Conservation (phyloP, 1,139 yeast species). For the Hemisphaericaspora xylofermentans region DNA sequence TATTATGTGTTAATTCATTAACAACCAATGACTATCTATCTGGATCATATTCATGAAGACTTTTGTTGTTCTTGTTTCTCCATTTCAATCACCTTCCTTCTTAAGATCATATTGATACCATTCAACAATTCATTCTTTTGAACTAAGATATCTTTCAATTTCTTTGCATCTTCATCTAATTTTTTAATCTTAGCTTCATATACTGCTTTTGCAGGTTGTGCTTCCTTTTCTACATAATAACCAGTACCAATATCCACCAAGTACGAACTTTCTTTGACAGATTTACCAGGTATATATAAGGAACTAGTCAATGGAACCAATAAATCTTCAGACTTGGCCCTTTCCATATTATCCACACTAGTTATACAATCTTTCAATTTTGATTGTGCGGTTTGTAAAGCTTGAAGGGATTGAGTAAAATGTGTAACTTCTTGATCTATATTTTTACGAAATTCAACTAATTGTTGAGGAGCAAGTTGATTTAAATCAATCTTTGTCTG, state of each 20-base stretch:
- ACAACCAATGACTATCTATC: too few species aligned
- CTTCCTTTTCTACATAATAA: constrained; percentile 80
- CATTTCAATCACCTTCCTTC: constrained; percentile 43
- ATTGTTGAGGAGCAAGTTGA: constrained; percentile 76
- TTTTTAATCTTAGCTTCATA: constrained; percentile 75
- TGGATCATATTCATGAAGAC: background rate
- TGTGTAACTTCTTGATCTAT: constrained; percentile 86
- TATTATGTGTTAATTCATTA: background rate
- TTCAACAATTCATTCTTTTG: constrained; percentile 59
- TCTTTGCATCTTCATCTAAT: constrained; percentile 68
- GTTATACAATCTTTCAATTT: constrained; percentile 81
- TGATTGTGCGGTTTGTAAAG: constrained; percentile 77
- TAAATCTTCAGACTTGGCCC: constrained; percentile 43
- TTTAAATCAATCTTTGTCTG: constrained; percentile 54
- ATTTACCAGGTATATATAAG: constrained; percentile 82
- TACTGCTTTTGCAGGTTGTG: constrained; percentile 66
- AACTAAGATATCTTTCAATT: constrained; percentile 70
- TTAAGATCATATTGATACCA: constrained; percentile 52
- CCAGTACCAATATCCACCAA: constrained; percentile 97
- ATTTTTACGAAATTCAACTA: constrained; percentile 78
- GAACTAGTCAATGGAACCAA: constrained; percentile 89
- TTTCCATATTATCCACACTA: constrained; percentile 61
- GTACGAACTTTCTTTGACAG: constrained; percentile 61
- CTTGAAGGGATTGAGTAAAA: constrained; percentile 79
- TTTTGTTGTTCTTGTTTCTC: constrained; percentile 32